Base-by-base conservation (phyloP, 768 basidiomycete genomes). In the Boletellus sp. region DNA sequence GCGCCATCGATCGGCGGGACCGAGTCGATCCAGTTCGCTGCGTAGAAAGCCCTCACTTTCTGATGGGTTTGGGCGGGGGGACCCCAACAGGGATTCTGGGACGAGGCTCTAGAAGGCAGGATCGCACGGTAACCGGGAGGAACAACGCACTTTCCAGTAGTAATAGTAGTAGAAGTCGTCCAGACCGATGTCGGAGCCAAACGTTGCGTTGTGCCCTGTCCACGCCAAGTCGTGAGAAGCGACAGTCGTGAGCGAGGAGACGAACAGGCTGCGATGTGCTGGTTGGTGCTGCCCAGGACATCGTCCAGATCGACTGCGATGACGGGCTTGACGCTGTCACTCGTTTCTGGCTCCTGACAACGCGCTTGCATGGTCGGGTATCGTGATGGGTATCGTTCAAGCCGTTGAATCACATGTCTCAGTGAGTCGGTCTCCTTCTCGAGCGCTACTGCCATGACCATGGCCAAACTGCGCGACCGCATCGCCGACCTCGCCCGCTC, bases 91-190 rank as follows among this genome's bases (percentile, higher is more conserved):
- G 66, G 68, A 60, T 78, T 78, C 77, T 79, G 43, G 36, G 42
- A 48, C 5, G 44, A 34, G 3, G 34, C 24, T 48, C 19, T 35
- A 17, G 39, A 24, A 43, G 48, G 52, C 45, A 45, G 6, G 34
- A 23, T 23, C 37, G 16, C 15, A 45, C 32, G 33, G 12, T 22
- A 9, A 37, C 15, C 42, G 32, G 20, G 26, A 24, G 9, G 23
- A 34, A 19, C 23, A 24, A 36, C 64, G 43, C 44, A 78, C 85
- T 75, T 84, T 86, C 86, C 86, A 87, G 61, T 84, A 87, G 63
- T 84, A 85, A 56, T 85, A 86, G 60, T 87, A 88, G 56, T 81
- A 80, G 62, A 85, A 86, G 45, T 76, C 56, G n/a, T 74, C 68
- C 39, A 79, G 46, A 28, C 70, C 70, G 72, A 88, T 82, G 22